A percentile compares a stretch with the other conserved stretches of the same genome.
These are phyloP conservation scores for Botrytis deweyae DNA, from an alignment of 2,329 filamentous ascomycete genomes.

Conservation along the genomic window DNA sequence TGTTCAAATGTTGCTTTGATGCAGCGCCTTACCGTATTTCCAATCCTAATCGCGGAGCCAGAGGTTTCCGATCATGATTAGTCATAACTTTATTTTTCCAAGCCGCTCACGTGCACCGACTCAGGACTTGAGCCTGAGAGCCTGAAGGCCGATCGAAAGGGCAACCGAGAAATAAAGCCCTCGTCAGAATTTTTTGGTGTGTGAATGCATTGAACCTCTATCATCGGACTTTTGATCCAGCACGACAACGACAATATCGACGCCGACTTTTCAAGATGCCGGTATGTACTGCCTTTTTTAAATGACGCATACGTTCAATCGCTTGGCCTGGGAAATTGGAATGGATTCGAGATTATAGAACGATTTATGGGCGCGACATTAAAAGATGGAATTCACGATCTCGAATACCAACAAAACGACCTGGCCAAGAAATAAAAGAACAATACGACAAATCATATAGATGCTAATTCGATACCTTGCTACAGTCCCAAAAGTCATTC, in stretches of 20 bases:
- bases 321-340: background rate
- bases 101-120: background rate
- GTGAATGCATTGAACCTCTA: slow-evolving; percentile 11
- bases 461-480: slow-evolving; percentile 17
- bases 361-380: slow-evolving; percentile 7
- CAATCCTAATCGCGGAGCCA: slow-evolving; percentile 10
- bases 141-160: background rate
- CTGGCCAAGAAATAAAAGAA: slow-evolving; percentile 17
- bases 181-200: slow-evolving; percentile 20
- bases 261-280: slow-evolving; percentile 52
- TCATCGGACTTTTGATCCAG: slow-evolving; percentile 10
- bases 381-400: background rate
- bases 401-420: background rate
- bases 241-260: slow-evolving; percentile 31
- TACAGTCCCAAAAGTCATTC: slow-evolving; percentile 99
- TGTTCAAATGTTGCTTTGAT: slow-evolving; percentile 17
- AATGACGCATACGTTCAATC: background rate
- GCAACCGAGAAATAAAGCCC: slow-evolving; percentile 23
- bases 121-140: background rate
- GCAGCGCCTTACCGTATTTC: slow-evolving; percentile 20
- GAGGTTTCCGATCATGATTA: slow-evolving; percentile 17
- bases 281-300: slow-evolving; percentile 43
- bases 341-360: background rate
- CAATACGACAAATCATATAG: slow-evolving; percentile 26
- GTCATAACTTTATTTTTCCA: background rate